These are phyloP conservation scores for Phyllostachys edulis DNA, from an alignment of 176 grass and related monocot genomes.

Conservation along the genomic window DNA sequence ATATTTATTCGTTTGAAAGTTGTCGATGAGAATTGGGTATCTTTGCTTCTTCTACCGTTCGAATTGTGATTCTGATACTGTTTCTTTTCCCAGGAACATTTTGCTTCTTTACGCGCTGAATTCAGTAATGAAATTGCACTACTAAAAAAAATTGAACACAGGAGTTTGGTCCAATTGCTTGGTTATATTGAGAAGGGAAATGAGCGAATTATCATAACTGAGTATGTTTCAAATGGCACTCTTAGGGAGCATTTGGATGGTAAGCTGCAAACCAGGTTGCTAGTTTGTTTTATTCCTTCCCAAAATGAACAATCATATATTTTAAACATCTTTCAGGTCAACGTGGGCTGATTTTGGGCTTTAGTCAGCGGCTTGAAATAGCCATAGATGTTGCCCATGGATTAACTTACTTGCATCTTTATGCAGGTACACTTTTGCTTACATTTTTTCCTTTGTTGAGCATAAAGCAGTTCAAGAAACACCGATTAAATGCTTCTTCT, in stretches of 20 bases:
- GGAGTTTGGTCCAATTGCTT: conserved; percentile 81
- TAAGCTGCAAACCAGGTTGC: conserved; percentile 50
- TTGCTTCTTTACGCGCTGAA: conserved; percentile 62
- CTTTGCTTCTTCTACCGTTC: background rate
- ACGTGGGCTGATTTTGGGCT: conserved; percentile 60
- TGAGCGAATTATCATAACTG: conserved; percentile 77
- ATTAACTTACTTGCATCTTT: conserved; percentile 94
- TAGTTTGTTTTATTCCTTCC: conserved; percentile 30
- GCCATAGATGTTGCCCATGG: conserved; percentile 92
- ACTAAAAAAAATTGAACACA: conserved; percentile 88
- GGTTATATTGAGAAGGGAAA: conserved; percentile 76
- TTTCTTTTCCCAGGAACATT: conserved; percentile 71
- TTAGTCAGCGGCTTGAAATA: conserved; percentile 90
- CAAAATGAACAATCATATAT: conserved; percentile 3
- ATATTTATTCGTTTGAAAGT: background rate
- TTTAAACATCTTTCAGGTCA: conserved; percentile 62
- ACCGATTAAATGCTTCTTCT: background rate
- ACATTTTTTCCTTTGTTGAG: conserved; percentile 27
- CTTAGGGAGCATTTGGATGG: conserved; percentile 98
- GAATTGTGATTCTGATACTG: conserved; percentile 29
- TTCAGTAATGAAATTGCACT: conserved; percentile 93
- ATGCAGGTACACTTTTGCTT: conserved; percentile 65
- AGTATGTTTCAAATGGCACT: conserved; percentile 86
- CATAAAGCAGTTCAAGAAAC: background rate
- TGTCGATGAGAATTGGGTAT: background rate